Percentiles rank a stretch among this genome's conserved stretches.
Evolutionary conservation across 208 protist genomes (phyloP).

Genomic region (Entamoeba invadens): DNA sequence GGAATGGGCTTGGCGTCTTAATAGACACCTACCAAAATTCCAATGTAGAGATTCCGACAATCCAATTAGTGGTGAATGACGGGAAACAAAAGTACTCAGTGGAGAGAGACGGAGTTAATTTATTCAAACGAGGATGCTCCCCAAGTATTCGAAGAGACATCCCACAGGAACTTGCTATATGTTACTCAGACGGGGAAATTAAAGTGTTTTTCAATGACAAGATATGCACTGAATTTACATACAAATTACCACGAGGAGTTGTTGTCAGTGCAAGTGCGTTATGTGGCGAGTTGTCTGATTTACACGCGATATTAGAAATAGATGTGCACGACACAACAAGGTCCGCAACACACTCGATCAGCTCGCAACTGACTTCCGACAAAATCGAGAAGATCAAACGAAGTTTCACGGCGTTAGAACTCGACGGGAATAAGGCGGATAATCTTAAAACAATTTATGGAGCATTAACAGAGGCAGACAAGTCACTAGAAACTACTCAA

Average conservation of each 20-base stretch:
- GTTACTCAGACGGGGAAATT: not conserved
- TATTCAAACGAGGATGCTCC: not conserved
- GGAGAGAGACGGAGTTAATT: not conserved
- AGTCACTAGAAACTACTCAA: not conserved
- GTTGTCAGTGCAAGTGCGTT: not conserved
- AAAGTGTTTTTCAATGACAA: not conserved
- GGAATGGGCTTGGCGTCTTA: not conserved
- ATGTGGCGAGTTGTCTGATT: not conserved
- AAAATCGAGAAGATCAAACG: not conserved
- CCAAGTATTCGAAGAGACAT: not conserved
- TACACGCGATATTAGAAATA: not conserved
- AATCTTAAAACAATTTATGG: not conserved
- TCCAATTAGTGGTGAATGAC: not conserved
- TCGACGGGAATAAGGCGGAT: not conserved
- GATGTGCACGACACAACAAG: not conserved
- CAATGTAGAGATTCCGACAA: not conserved
- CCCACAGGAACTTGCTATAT: not conserved
- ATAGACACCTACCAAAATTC: not conserved
- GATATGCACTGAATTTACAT: not conserved
- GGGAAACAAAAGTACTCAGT: not conserved
- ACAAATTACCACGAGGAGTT: not conserved
- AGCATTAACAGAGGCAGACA: not conserved
- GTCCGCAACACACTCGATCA: not conserved
- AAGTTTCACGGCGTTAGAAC: not conserved
- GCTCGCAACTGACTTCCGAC: not conserved